Evolutionary conservation across 129 eudicot genomes (phyloP).

Genomic region (Flaveria linearis): DNA sequence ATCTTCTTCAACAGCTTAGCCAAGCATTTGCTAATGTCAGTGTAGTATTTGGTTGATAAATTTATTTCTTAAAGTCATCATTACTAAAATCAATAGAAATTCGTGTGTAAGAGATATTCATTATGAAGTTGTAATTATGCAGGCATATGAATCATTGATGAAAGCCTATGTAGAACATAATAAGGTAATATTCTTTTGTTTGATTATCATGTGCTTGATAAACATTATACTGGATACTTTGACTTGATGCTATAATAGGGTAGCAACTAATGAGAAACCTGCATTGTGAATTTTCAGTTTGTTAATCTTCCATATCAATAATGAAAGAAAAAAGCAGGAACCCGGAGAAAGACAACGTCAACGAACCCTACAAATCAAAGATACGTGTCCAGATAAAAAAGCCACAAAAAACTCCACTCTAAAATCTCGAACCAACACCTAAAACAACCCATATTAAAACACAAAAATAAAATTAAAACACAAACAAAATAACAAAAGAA

Average conservation of each 20-base stretch:
- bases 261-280: constrained; percentile 21
- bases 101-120: background rate
- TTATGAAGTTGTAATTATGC: constrained; percentile 34
- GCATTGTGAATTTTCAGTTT: constrained; percentile 59
- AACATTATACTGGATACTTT: background rate
- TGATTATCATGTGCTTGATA: constrained; percentile 26
- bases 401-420: too few relatives aligned
- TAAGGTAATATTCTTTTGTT: constrained; percentile 55
- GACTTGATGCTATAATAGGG: constrained; percentile 27
- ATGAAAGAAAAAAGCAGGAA: too few relatives aligned
- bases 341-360: too few relatives aligned
- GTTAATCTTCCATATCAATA: constrained; percentile 98
- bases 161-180: constrained; percentile 95
- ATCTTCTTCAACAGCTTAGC: constrained; percentile 97
- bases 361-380: too few relatives aligned
- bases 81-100: background rate
- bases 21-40: constrained; percentile 96
- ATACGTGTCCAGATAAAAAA: too few relatives aligned
- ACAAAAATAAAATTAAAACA: too few relatives aligned
- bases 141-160: constrained; percentile 91
- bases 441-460: too few relatives aligned
- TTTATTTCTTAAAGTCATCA: background rate
- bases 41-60: background rate
- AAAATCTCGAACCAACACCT: too few relatives aligned
- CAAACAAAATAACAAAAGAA: too few relatives aligned